A percentile compares a stretch with the other conserved stretches of the same genome.
Conservation (phyloP, 2,329 filamentous ascomycete species). For the Hirsutella rhossiliensis region DNA sequence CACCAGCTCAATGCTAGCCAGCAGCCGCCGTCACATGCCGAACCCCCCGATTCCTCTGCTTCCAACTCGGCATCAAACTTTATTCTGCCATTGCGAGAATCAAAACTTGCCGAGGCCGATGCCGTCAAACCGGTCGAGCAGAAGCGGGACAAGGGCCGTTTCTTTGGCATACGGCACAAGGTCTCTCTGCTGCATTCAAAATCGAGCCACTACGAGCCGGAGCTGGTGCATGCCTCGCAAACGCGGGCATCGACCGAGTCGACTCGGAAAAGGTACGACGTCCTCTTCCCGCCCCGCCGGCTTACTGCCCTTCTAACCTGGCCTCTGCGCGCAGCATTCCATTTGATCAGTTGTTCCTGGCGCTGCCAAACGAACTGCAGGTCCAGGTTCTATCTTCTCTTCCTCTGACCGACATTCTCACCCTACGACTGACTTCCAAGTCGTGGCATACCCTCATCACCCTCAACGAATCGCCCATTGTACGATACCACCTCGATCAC, state of each 20-base stretch:
- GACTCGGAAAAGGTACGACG: slow-evolving; percentile 18
- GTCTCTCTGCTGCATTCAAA: slow-evolving; percentile 23
- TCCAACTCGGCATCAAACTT: slow-evolving; percentile 27
- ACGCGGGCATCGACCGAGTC: slow-evolving; percentile 14
- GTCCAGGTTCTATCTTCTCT: slow-evolving; percentile 49
- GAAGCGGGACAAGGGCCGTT: slow-evolving; percentile 29
- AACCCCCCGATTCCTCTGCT: slow-evolving; percentile 11
- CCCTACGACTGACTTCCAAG: slow-evolving; percentile 44
- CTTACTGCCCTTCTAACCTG: slow-evolving; percentile 9
- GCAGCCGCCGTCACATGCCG: slow-evolving; percentile 10
- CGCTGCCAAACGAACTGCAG: slow-evolving; percentile 49
- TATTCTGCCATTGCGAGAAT: slow-evolving; percentile 36
- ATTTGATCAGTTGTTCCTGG: slow-evolving; percentile 45
- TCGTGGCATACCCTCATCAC: slow-evolving; percentile 48
- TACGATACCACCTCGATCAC: slow-evolving; percentile 46
- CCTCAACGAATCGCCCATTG: slow-evolving; percentile 47
- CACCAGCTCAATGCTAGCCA: slow-evolving; percentile 37
- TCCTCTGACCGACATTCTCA: slow-evolving; percentile 48
- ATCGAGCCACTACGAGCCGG: slow-evolving; percentile 11
- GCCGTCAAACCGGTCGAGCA: slow-evolving; percentile 16
- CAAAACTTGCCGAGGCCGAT: slow-evolving; percentile 20
- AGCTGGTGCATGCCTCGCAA: slow-evolving; percentile 4
- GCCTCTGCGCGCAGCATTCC: slow-evolving; percentile 21
- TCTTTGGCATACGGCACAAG: slow-evolving; percentile 28
- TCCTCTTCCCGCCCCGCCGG: neutral